A percentile compares a stretch with the other conserved stretches of the same genome.
Conservation (phyloP, 1,139 yeast genomes). For the Blastobotrys aristatus region DNA sequence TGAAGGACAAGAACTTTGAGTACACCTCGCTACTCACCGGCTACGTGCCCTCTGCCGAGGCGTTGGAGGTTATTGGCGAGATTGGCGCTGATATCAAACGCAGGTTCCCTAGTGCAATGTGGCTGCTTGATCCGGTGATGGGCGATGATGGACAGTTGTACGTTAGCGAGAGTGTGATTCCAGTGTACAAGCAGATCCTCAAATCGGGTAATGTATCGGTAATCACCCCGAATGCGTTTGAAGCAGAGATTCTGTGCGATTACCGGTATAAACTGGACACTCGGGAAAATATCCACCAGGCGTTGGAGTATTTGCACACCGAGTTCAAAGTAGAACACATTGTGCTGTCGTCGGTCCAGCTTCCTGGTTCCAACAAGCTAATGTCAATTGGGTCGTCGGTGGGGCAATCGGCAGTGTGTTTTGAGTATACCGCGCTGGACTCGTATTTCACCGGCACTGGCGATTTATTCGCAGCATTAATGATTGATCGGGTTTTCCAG, state of each 20-base stretch:
- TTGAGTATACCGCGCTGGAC: slow-evolving; percentile 51
- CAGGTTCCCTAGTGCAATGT: slow-evolving; percentile 33
- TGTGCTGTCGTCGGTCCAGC: slow-evolving; percentile 59
- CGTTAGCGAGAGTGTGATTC: slow-evolving; percentile 65
- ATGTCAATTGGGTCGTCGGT: slow-evolving; percentile 34
- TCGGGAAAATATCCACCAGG: slow-evolving; percentile 40
- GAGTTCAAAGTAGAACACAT: slow-evolving; percentile 53
- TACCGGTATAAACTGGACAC: slow-evolving; percentile 49
- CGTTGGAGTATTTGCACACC: slow-evolving; percentile 47
- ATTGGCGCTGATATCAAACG: slow-evolving; percentile 36
- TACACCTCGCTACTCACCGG: slow-evolving; percentile 69
- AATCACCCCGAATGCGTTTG: slow-evolving; percentile 90
- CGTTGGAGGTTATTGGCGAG: slow-evolving; percentile 45
- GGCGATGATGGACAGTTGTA: slow-evolving; percentile 87
- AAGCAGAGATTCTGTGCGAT: slow-evolving; percentile 56
- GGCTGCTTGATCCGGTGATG: slow-evolving; percentile 88
- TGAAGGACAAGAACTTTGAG: slow-evolving; percentile 39
- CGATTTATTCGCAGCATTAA: slow-evolving; percentile 76
- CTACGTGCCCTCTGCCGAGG: slow-evolving; percentile 58
- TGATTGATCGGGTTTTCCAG: slow-evolving; percentile 52
- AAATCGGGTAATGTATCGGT: slow-evolving; percentile 51
- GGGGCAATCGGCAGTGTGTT: slow-evolving; percentile 33
- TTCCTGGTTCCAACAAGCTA: slow-evolving; percentile 27
- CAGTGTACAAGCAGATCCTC: slow-evolving; percentile 57
- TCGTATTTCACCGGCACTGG: slow-evolving; percentile 92